Evolutionary conservation across 768 basidiomycete genomes (phyloP), one percentile per base, ranked within the genome.

Genomic region (Steccherinum ochraceum): DNA sequence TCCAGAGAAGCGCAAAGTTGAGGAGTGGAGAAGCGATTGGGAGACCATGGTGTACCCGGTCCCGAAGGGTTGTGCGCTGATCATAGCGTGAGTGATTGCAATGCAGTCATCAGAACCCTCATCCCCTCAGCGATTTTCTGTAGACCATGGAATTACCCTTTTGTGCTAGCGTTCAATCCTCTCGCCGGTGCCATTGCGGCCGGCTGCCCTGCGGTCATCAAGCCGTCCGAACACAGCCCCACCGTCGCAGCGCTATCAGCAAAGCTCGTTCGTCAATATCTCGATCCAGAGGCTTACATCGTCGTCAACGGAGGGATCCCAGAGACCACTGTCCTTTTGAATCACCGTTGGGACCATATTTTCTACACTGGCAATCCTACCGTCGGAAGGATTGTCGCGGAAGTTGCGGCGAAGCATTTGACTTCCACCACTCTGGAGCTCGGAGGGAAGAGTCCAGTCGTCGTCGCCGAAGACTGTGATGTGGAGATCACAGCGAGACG

Each of bases 351-450:
- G 64, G 58, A 62, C 41, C 62, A 62, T 24, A 59, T 79, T 50
- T 74, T 72, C 56, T 80, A 72, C 63, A 80, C 75, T 3, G 78
- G 73, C 18, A 61, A 59, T 45, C 69, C 67, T 12, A 64, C 61
- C 5, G 68, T 81, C 16, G 81, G 67, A 0, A 68, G 76, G 16
- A 70, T 81, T 49, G 68, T 82, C 26, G 65, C 78, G 0, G 61
- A 69, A 0, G 80, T 80, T 0, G 81, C 80, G 0, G 76, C 76
- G 2, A 74, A 75, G 56, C 69, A 77, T 54, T 64, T 81, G 4
- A 81, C 79, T 0, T 79, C 81, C 1, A 46, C 76, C 11, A 79
- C 80, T 0, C 70, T 83, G 20, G 81, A 83, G 52, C 68, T 82
- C 1, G 78, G 80, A 4, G 75, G 78, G 39, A 79, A 80, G 53